Base-by-base conservation (phyloP, 1,139 yeast species). In the Debaryomyces nepalensis region DNA sequence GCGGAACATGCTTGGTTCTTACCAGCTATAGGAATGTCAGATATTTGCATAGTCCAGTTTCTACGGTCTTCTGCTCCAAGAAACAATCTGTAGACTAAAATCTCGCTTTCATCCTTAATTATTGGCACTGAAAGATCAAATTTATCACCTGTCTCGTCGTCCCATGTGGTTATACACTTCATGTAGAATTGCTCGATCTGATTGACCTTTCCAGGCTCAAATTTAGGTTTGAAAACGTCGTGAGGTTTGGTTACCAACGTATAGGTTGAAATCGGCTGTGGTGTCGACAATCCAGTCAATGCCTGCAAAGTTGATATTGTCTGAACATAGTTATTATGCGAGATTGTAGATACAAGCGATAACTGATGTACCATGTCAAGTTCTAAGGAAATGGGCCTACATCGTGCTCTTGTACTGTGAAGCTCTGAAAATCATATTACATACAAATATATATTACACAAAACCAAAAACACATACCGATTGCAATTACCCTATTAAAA, bases 1-100 rank as follows among this genome's bases (percentile, higher is more conserved):
- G 75, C 76, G 31, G 68, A 64, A 77, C 82, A 37, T 70, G 76
- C 48, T 75, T 84, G 65, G 76, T 77, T 57, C 79, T 79, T 87
- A 6, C 97, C 97, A 3, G 95, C 96, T 24, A 87, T 84, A 0
- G 97, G 97, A 11, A 89, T 84, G 64, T 90, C 97, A 6, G 82
- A 71, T 16, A 86, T 73, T 50, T 82, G 86, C 21, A 89, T 54
- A 1, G 84, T 75, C 95, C 96, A 87, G 27, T 52, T 58, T 44
- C 58, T 52, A 63, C 71, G 46, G 54, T 60, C 50, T 29, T 58
- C 55, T 27, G 62, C 64, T 18, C 62, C 65, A 16, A 52, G 44
- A 43, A 72, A 71, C 32, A 71, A 53, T 26, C 66, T 53, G 34
- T 59, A 64, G 16, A 59, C 70, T 33, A 54, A 51, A 5, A 64